phyloP scores from a whole-genome alignment of 192 early-diverging fungal genomes.

The Dispira parvispora region DNA sequence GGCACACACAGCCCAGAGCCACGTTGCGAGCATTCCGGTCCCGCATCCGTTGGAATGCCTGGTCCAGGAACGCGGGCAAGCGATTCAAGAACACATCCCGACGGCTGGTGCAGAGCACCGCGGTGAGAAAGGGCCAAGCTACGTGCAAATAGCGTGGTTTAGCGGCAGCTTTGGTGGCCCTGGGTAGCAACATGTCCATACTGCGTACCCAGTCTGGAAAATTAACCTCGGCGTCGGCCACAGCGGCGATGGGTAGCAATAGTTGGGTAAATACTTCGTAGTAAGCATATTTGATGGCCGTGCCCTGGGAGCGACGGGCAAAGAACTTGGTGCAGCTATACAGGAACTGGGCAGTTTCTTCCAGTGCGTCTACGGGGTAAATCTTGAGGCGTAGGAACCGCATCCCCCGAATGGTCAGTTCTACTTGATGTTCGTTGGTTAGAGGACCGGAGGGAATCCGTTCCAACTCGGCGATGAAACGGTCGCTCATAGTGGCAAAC shows the following conservation, averaged over 20 bases:
- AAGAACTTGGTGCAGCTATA: slow-evolving; percentile 76
- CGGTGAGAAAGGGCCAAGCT: slow-evolving; percentile 70
- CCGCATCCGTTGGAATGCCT: slow-evolving; percentile 51
- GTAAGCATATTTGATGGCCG: slow-evolving; percentile 80
- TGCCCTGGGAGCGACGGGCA: slow-evolving; percentile 56
- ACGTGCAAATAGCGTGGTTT: slow-evolving; percentile 70
- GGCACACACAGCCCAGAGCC: slow-evolving; percentile 58
- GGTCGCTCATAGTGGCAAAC: slow-evolving; percentile 85
- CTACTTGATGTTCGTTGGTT: slow-evolving; percentile 61
- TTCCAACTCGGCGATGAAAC: slow-evolving; percentile 81
- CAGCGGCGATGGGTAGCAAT: slow-evolving; percentile 74
- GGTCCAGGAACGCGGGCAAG: slow-evolving; percentile 50
- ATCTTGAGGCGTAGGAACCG: slow-evolving; percentile 82
- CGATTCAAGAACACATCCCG: slow-evolving; percentile 77
- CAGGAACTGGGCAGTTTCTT: slow-evolving; percentile 91
- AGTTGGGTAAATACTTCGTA: slow-evolving; percentile 80
- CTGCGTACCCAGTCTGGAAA: slow-evolving; percentile 84
- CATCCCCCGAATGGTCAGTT: slow-evolving; percentile 77
- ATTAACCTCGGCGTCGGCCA: slow-evolving; percentile 88
- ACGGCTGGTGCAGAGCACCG: slow-evolving; percentile 76
- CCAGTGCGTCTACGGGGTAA: slow-evolving; percentile 81
- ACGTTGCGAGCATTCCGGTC: slow-evolving; percentile 57
- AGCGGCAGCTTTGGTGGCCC: slow-evolving; percentile 74
- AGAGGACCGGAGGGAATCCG: slow-evolving; percentile 38
- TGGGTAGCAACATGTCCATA: slow-evolving; percentile 77